phyloP scores from a whole-genome alignment of 2,329 filamentous ascomycete species.

The Knufia fluminis region DNA sequence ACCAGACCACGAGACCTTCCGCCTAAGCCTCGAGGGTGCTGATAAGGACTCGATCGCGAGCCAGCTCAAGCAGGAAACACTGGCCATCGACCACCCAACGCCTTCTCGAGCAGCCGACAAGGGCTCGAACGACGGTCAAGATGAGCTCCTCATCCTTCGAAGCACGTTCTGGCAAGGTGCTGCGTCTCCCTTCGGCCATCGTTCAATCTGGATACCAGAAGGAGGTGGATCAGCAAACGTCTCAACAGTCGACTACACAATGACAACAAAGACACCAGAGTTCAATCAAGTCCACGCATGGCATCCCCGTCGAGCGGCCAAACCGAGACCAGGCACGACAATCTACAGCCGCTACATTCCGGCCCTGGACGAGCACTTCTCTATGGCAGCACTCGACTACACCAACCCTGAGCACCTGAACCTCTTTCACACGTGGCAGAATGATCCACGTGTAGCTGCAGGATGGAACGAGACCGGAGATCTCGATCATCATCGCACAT shows the following conservation, averaged over 20 bases:
- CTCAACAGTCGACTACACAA: conserved; percentile 38
- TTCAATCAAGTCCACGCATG: conserved; percentile 46
- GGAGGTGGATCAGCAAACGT: conserved; percentile 24
- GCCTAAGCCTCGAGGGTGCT: conserved; percentile 27
- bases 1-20: conserved; percentile 28
- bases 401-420: conserved; percentile 53
- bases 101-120: conserved; percentile 25
- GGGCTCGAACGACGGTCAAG: conserved; percentile 5
- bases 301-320: conserved; percentile 63
- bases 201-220: conserved; percentile 45
- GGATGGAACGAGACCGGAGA: conserved; percentile 75
- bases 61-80: conserved; percentile 30
- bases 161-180: conserved; percentile 62
- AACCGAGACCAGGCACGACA: conserved; percentile 60
- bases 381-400: conserved; percentile 65
- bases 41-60: conserved; percentile 23
- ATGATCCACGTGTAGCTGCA: conserved; percentile 69
- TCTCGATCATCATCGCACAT: conserved; percentile 63
- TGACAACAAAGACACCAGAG: conserved; percentile 29
- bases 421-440: conserved; percentile 73
- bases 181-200: conserved; percentile 56
- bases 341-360: conserved; percentile 73
- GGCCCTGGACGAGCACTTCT: conserved; percentile 66
- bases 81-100: conserved; percentile 35
- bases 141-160: conserved; percentile 42